Base-by-base conservation (phyloP, 2,329 filamentous ascomycete genomes). In the Penicillium capsulatum region DNA sequence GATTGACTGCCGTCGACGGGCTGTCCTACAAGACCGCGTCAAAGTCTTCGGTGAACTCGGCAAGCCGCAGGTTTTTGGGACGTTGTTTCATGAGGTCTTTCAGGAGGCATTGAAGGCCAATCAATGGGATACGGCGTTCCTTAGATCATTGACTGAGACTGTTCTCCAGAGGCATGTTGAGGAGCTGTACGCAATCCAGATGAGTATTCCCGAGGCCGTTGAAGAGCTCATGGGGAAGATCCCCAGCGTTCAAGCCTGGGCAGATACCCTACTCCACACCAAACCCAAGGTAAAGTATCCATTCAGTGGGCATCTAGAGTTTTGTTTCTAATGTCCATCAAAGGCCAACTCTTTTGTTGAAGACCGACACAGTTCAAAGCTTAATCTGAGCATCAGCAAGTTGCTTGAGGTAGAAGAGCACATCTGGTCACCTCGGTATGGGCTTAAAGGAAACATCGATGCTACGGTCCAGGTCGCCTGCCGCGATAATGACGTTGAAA, bases 391-490 rank as follows among this genome's bases (percentile, higher is more conserved):
- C 52, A 82, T 98, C 52, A 94, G 83, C 57, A 98, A 97, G 60
- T 73, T 98, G 17, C 81, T 98, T 10, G 92, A 97, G 59, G 86
- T 98, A 7, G 92, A 98, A 62, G 92, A 98, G 64, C 92, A 97
- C 59, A 82, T 98, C 17, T 98, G 92, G 92, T 97, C 91, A 5
- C 92, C 92, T 0, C 91, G 89, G 80, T 98, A 94, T 60, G 92
- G 92, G 0, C 73, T 98, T 11, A 98, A 98, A 64, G 92, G 92
- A 19, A 98, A 97, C 54, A 92, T 98, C 44, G 92, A 98, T 67
- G 92, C 92, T 17, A 97, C 92, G 0, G 86, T 98, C 1, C 87
- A 98, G 67, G 84, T 92, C 11, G 80, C 78, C 0, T 85, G 96
- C 72, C 72, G 79, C 39, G 84, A 94, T 40, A 78, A 80, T 17